Evolutionary conservation across 768 basidiomycete genomes (phyloP).

Genomic region (Tylopilus felleus): DNA sequence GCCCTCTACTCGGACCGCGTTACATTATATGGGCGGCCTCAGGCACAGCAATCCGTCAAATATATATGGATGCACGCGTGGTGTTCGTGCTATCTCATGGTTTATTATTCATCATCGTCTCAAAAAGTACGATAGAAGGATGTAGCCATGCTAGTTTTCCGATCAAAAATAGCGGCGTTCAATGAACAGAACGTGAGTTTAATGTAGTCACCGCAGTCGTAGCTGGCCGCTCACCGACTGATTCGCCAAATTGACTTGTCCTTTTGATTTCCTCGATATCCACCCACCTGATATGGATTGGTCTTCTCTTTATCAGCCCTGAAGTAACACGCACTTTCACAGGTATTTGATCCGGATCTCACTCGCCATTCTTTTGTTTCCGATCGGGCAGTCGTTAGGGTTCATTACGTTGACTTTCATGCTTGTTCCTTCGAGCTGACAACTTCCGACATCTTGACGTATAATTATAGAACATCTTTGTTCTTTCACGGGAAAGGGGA

Average conservation of each 20-base stretch:
- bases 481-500: not conserved
- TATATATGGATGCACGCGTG: not conserved
- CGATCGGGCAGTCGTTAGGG: not conserved
- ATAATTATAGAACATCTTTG: not conserved
- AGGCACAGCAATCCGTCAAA: not conserved
- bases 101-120: not conserved
- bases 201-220: constrained; percentile 15
- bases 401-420: not conserved
- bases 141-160: not conserved
- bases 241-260: too few species aligned
- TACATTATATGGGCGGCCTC: not conserved
- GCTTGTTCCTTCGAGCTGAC: not conserved
- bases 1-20: not conserved
- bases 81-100: not conserved
- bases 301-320: too few species aligned
- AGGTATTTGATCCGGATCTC: too few species aligned
- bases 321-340: too few species aligned
- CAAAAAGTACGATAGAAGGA: not conserved
- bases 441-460: not conserved
- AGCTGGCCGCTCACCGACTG: too few species aligned
- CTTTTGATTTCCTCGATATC: too few species aligned
- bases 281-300: too few species aligned
- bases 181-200: constrained; percentile 16
- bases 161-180: not conserved
- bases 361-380: not conserved